Base-by-base conservation (phyloP, 2,329 filamentous ascomycete genomes). In the Pleoardoris graminearum region DNA sequence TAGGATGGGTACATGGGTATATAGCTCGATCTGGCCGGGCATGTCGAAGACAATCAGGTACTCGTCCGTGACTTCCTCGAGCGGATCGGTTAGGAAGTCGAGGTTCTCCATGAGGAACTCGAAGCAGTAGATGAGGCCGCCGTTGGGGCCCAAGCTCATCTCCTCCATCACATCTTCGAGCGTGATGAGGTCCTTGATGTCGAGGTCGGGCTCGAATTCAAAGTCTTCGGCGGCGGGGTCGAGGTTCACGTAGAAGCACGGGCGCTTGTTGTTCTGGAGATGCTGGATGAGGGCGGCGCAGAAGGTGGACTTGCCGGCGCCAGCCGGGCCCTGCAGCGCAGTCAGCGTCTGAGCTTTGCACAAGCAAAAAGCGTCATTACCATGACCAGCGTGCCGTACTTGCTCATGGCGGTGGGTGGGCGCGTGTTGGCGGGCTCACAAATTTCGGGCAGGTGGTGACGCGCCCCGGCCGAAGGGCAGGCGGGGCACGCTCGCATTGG, bases 41-140 rank as follows among this genome's bases (percentile, higher is more conserved):
- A 97, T 97, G 76, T 99, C 94, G 77, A 99, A 91, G 58, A 99
- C 89, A 74, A 97, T 96, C 58, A 99, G 83, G 74, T 96, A 97
- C 67, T 97, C 94, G 66, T 99, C 94, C 8, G 90, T 93, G 51
- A 96, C 80, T 36, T 86, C 83, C 65, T 96, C 91, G 50, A 97
- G 85, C 16, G 89, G 86, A 58, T 95, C 89, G 41, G 89, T 90
- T 44, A 97, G 79, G 76, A 94, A 97, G 76, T 96, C 91, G 58
- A 96, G 85, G 71, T 97, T 96, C 73, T 96, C 90, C 71, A 96
- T 86, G 39, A 97, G 84, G 72, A 95, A 96, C 76, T 97, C 92
- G 76, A 97, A 96, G 77, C 92, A 97, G 81, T 95, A 96, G 66
- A 97, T 93, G 45, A 97, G 81, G 10, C 91, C 92, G 56, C 92